Conservation (phyloP, 2,329 filamentous ascomycete genomes). For the Penicillium crustosum region DNA sequence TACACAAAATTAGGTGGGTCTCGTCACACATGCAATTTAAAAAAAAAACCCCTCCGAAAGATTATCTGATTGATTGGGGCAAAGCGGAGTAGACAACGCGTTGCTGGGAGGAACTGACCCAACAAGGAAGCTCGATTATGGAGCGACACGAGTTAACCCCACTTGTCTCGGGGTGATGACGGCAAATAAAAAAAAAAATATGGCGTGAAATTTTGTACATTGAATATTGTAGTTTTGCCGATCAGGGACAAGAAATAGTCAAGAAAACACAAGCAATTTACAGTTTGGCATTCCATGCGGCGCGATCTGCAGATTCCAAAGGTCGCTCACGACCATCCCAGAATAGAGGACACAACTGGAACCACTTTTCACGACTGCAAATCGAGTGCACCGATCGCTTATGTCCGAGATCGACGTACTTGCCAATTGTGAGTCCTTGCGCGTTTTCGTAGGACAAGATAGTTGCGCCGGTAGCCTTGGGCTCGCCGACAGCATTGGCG, state of each 20-base stretch:
- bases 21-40: background rate
- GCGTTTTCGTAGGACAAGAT: slow-evolving; percentile 73
- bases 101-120: background rate
- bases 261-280: slow-evolving; percentile 21
- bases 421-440: slow-evolving; percentile 70
- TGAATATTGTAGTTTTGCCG: background rate
- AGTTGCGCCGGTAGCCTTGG: slow-evolving; percentile 67
- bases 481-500: slow-evolving; percentile 60
- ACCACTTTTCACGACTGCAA: slow-evolving; percentile 27
- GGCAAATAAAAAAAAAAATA: background rate
- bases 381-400: slow-evolving; percentile 57
- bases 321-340: slow-evolving; percentile 50
- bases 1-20: background rate
- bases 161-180: background rate
- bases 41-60: background rate
- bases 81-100: background rate
- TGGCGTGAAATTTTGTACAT: slow-evolving; percentile 5
- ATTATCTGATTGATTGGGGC: slow-evolving; percentile 8
- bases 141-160: background rate
- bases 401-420: slow-evolving; percentile 70
- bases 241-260: background rate
- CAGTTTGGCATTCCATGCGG: slow-evolving; percentile 50
- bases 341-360: slow-evolving; percentile 48
- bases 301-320: slow-evolving; percentile 47
- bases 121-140: background rate